Conservation (phyloP, 768 basidiomycete genomes). For the Leccinellum rugosiceps region DNA sequence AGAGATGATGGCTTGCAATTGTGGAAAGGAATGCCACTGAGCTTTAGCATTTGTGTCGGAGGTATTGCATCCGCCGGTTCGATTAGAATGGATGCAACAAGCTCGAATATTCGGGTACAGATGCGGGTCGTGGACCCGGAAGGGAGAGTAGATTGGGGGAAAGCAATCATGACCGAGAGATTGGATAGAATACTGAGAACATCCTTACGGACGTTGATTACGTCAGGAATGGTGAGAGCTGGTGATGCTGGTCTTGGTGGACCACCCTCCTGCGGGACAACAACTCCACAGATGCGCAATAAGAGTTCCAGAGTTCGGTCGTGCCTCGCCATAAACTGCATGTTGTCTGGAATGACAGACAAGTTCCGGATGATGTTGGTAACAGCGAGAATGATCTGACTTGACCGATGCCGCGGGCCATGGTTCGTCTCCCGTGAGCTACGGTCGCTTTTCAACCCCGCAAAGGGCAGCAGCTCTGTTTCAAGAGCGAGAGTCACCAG, state of each 20-base stretch:
- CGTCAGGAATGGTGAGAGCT: conserved; percentile 65
- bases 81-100: conserved; percentile 72
- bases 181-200: conserved; percentile 65
- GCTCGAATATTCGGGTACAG: conserved; percentile 56
- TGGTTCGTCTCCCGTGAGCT: conserved; percentile 46
- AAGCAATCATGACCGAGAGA: conserved; percentile 50
- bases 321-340: conserved; percentile 60
- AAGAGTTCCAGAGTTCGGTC: conserved; percentile 62
- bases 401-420: conserved; percentile 61
- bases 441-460: conserved; percentile 45
- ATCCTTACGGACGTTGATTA: conserved; percentile 75
- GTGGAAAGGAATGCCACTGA: conserved; percentile 42
- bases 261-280: conserved; percentile 31
- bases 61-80: conserved; percentile 66
- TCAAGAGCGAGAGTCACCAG: conserved; percentile 59
- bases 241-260: conserved; percentile 45
- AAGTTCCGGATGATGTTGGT: conserved; percentile 86
- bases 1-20: conserved; percentile 54
- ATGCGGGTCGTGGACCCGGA: conserved; percentile 44
- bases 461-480: conserved; percentile 57
- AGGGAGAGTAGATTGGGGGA: conserved; percentile 40
- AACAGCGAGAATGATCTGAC: conserved; percentile 63
- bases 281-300: conserved; percentile 64
- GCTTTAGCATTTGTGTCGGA: conserved; percentile 57
- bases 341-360: conserved; percentile 70